Evolutionary conservation across 805 yeast species (phyloP).

Genomic region (Zygotorulaspora danielsina): DNA sequence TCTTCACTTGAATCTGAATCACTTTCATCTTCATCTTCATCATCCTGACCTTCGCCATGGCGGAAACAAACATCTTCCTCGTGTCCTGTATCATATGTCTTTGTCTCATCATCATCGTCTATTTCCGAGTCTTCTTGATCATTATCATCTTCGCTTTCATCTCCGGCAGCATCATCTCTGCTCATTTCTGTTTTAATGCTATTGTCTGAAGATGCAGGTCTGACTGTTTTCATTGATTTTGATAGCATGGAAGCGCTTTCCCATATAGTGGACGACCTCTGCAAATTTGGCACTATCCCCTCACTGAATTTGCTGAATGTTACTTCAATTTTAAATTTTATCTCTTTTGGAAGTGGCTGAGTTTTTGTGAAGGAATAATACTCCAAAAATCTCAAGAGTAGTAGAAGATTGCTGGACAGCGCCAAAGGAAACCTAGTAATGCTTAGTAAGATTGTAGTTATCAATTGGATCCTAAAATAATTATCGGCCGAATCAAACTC

Average conservation of each 20-base stretch:
- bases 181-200: background rate
- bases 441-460: conserved; percentile 41
- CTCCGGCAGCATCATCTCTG: background rate
- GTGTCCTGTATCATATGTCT: conserved; percentile 29
- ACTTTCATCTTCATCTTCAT: conserved; percentile 30
- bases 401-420: conserved; percentile 30
- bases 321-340: conserved; percentile 49
- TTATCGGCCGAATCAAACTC: conserved; percentile 61
- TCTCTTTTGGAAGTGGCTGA: conserved; percentile 59
- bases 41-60: conserved; percentile 18
- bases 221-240: conserved; percentile 2
- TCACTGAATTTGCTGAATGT: conserved; percentile 35
- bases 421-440: conserved; percentile 21
- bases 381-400: conserved; percentile 59
- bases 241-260: conserved; percentile 43
- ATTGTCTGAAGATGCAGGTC: background rate
- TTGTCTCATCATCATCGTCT: conserved; percentile 26
- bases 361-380: conserved; percentile 62
- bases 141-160: conserved; percentile 11
- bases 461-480: conserved; percentile 65
- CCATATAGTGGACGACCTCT: conserved; percentile 36
- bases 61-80: conserved; percentile 30
- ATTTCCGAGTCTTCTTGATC: conserved; percentile 17
- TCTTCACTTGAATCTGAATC: conserved; percentile 21
- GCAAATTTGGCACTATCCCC: conserved; percentile 26